Conservation (phyloP, 768 basidiomycete genomes). For the Dacryopinax primogenitus region DNA sequence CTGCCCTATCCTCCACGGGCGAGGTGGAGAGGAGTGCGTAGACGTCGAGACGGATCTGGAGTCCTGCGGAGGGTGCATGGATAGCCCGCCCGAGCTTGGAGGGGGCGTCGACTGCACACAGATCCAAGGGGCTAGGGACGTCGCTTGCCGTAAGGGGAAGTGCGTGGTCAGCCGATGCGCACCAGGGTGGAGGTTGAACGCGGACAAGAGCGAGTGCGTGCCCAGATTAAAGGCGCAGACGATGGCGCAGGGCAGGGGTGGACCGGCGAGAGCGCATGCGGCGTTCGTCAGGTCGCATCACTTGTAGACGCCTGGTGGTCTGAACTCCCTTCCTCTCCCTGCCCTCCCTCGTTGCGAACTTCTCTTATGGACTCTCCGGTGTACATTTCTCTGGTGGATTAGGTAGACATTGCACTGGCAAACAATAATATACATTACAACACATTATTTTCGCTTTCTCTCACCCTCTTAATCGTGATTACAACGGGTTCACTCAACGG, state of each 20-base stretch:
- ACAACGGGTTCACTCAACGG: no score
- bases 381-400: no score
- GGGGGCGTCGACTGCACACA: conserved; percentile 3
- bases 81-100: background rate
- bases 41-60: conserved; percentile 19
- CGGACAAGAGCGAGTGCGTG: background rate
- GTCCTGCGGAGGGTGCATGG: conserved; percentile 23
- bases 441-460: no score
- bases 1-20: background rate
- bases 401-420: no score
- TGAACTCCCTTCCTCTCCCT: background rate
- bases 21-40: conserved; percentile 20
- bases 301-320: no score
- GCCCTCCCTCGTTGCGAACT: background rate
- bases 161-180: background rate
- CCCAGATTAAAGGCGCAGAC: background rate
- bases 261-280: background rate
- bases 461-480: no score
- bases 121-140: background rate
- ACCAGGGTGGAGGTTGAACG: background rate
- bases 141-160: background rate
- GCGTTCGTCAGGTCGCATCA: background rate
- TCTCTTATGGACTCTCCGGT: conserved; percentile 11
- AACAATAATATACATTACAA: no score
- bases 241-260: background rate